Conservation (phyloP, 371 early-diverging fungal species). For the Mucor velutinosus region DNA sequence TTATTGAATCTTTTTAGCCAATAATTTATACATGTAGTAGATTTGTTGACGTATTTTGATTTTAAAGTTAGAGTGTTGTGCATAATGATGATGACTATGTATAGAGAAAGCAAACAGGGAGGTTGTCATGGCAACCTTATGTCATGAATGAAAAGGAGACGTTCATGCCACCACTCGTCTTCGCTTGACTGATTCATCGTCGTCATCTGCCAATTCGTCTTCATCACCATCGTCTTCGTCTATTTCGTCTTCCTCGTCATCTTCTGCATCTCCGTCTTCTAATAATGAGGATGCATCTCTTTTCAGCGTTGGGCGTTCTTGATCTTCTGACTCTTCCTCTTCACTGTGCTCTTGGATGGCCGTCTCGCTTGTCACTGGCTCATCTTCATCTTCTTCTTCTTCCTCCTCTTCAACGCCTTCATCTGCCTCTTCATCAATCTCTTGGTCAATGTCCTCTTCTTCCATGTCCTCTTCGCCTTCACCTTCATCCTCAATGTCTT, state of each 20-base stretch:
- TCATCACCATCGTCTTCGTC: constrained; percentile 6
- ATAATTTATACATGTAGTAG: neutral
- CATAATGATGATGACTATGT: constrained; percentile 1
- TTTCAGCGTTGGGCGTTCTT: neutral
- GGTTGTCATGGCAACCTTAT: neutral
- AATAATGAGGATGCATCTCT: neutral
- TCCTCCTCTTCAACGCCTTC: neutral
- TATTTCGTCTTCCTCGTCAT: constrained; percentile 20
- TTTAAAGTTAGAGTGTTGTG: neutral
- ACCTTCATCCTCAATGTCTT: constrained; percentile 4
- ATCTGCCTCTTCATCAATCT: neutral
- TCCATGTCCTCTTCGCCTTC: constrained; percentile 9
- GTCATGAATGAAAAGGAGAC: neutral
- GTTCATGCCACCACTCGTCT: neutral
- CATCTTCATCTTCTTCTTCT: constrained; percentile 11
- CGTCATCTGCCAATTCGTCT: constrained; percentile 10
- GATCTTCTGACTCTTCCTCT: constrained; percentile 16
- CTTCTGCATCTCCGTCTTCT: constrained; percentile 4
- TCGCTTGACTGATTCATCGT: constrained; percentile 7
- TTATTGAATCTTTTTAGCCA: neutral
- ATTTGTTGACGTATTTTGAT: neutral
- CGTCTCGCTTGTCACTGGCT: constrained; percentile 1
- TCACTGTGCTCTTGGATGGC: constrained; percentile 3
- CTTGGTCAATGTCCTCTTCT: constrained; percentile 12
- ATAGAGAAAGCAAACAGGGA: neutral